These are phyloP conservation scores for Sugiyamaella smithiae DNA, from an alignment of 805 yeast species.

Conservation along the genomic window DNA sequence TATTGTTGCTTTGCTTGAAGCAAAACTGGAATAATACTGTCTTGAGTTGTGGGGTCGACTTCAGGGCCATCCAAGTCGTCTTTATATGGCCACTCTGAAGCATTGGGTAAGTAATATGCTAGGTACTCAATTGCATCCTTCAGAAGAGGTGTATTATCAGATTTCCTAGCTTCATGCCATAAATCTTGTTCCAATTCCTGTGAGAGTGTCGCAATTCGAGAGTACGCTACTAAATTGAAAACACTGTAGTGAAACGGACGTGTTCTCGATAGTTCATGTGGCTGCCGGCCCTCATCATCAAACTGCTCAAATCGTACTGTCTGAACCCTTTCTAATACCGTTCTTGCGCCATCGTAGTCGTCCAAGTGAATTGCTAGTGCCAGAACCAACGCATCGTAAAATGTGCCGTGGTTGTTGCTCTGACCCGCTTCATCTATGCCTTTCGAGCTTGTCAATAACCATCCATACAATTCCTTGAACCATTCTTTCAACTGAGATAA, in stretches of 20 bases:
- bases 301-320: conserved; percentile 1
- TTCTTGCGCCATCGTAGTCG: neutral
- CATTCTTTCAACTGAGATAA: neutral
- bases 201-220: neutral
- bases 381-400: neutral
- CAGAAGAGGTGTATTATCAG: neutral
- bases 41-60: conserved; percentile 5
- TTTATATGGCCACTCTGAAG: neutral
- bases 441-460: neutral
- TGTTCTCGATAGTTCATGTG: conserved; percentile 3
- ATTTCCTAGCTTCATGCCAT: neutral
- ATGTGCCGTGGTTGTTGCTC: neutral
- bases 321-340: neutral
- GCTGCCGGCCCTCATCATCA: conserved; percentile 1
- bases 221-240: conserved; percentile 1
- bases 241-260: conserved; percentile 7
- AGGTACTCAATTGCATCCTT: neutral
- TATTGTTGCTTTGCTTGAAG: neutral
- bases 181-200: too few species aligned
- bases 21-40: neutral
- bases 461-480: neutral
- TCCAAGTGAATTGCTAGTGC: neutral
- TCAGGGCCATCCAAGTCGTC: conserved; percentile 1
- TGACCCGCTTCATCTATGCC: neutral
- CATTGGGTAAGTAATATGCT: neutral